Conservation (phyloP, 2,329 filamentous ascomycete species). For the Akanthomyces uredinophilus region DNA sequence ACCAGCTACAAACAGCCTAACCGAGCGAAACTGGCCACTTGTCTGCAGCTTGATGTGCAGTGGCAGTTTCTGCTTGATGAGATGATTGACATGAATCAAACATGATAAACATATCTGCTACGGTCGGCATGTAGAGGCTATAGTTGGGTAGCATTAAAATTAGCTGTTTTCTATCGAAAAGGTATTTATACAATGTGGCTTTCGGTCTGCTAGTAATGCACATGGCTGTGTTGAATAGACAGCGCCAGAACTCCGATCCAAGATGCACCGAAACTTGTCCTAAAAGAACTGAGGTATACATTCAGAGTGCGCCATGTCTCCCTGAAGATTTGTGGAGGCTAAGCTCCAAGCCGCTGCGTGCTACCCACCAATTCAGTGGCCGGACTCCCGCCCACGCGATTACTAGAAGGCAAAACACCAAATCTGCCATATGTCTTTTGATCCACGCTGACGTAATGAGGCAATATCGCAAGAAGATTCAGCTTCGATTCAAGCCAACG, state of each 20-base stretch:
- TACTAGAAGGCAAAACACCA: slow-evolving; percentile 68
- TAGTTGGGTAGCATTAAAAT: not conserved
- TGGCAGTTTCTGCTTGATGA: too few relatives aligned
- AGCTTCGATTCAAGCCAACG: slow-evolving; percentile 86
- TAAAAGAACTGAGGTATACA: not conserved
- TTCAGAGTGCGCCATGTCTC: not conserved
- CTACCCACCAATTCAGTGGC: slow-evolving; percentile 56
- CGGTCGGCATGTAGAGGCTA: not conserved
- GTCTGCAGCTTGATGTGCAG: too few relatives aligned
- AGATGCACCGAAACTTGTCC: not conserved
- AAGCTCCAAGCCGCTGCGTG: slow-evolving; percentile 66
- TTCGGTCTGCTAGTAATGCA: not conserved
- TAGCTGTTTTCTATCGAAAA: not conserved
- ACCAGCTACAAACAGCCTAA: not conserved
- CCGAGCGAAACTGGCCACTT: too few relatives aligned
- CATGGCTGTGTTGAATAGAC: not conserved
- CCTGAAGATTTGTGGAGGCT: slow-evolving; percentile 23
- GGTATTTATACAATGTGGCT: not conserved
- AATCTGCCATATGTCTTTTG: slow-evolving; percentile 95
- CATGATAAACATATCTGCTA: not conserved
- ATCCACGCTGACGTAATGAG: slow-evolving; percentile 90
- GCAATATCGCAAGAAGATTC: slow-evolving; percentile 75
- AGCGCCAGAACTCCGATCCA: slow-evolving; percentile 8
- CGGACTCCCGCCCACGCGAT: slow-evolving; percentile 35
- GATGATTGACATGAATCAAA: too few relatives aligned